These are phyloP conservation scores for Cercospora janseana DNA, from an alignment of 2,329 filamentous ascomycete species.

Conservation along the genomic window DNA sequence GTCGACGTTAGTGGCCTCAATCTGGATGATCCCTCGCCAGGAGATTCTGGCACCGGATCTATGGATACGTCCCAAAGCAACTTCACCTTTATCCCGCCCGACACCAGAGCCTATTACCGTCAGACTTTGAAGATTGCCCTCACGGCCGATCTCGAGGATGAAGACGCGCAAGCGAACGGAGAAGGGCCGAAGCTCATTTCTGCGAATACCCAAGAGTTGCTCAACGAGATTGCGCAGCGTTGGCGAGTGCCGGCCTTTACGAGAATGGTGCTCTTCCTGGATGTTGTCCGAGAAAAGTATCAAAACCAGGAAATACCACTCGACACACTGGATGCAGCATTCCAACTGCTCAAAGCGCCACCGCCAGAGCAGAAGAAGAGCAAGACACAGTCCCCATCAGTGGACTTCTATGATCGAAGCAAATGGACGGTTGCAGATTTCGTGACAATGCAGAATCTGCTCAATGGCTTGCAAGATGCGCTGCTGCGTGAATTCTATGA, in stretches of 20 bases:
- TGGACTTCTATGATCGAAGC: conserved; percentile 54
- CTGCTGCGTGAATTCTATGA: conserved; percentile 84
- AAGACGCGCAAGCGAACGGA: conserved; percentile 51
- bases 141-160: conserved; percentile 57
- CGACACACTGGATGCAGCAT: conserved; percentile 78
- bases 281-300: conserved; percentile 82
- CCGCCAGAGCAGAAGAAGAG: conserved; percentile 54
- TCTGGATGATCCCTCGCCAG: conserved; percentile 50
- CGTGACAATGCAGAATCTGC: conserved; percentile 66
- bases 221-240: conserved; percentile 79
- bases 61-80: conserved; percentile 41
- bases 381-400: conserved; percentile 32
- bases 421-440: conserved; percentile 53
- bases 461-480: conserved; percentile 74
- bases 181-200: conserved; percentile 60
- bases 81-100: conserved; percentile 86
- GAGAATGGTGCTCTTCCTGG: conserved; percentile 74
- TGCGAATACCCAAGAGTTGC: conserved; percentile 73
- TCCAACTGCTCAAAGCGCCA: conserved; percentile 75
- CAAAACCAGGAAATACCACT: conserved; percentile 77
- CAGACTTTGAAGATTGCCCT: conserved; percentile 77
- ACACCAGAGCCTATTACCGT: conserved; percentile 79
- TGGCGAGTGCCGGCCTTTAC: conserved; percentile 88
- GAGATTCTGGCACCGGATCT: conserved; percentile 38
- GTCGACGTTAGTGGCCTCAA: conserved; percentile 66